Conservation (phyloP, 108 stramenopile genomes). For the Chaetoceros muelleri region DNA sequence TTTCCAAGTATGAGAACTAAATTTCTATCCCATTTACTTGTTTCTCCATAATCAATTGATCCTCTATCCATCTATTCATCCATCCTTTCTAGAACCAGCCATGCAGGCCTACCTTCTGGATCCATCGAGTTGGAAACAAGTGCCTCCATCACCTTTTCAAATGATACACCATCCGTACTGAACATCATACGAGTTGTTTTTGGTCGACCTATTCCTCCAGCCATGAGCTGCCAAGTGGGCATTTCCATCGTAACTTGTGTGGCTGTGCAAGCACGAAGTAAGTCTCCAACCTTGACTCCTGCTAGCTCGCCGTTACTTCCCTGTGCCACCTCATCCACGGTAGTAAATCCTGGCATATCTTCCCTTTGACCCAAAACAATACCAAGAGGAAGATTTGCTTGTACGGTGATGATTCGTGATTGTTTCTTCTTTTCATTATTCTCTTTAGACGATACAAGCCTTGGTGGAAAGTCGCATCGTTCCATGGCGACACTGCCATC, state of each 20-base stretch:
- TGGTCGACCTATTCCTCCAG: conserved; percentile 68
- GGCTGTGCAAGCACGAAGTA: conserved; percentile 61
- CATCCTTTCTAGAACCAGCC: conserved; percentile 59
- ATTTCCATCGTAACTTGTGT: conserved; percentile 56
- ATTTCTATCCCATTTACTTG: no score
- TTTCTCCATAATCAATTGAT: no score
- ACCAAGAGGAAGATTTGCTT: conserved; percentile 55
- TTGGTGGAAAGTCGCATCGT: conserved; percentile 54
- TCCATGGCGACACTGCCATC: conserved; percentile 58
- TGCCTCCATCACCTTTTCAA: conserved; percentile 68
- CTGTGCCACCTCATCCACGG: conserved; percentile 48
- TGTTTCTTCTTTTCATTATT: not conserved
- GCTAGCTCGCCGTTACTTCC: conserved; percentile 39
- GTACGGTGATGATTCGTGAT: conserved; percentile 21
- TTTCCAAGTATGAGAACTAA: no score
- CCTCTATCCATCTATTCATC: conserved; percentile 4
- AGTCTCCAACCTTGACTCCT: conserved; percentile 48
- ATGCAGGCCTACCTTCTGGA: conserved; percentile 40
- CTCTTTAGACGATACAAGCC: conserved; percentile 10
- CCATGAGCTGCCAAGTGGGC: conserved; percentile 73
- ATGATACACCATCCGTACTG: conserved; percentile 35
- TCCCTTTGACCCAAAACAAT: conserved; percentile 52
- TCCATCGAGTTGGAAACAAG: conserved; percentile 67
- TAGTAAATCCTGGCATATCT: conserved; percentile 17
- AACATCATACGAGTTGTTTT: conserved; percentile 70